Percentiles rank a stretch among this genome's conserved stretches.
These are phyloP conservation scores for Mycena venus DNA, from an alignment of 768 basidiomycete species.

Conservation along the genomic window DNA sequence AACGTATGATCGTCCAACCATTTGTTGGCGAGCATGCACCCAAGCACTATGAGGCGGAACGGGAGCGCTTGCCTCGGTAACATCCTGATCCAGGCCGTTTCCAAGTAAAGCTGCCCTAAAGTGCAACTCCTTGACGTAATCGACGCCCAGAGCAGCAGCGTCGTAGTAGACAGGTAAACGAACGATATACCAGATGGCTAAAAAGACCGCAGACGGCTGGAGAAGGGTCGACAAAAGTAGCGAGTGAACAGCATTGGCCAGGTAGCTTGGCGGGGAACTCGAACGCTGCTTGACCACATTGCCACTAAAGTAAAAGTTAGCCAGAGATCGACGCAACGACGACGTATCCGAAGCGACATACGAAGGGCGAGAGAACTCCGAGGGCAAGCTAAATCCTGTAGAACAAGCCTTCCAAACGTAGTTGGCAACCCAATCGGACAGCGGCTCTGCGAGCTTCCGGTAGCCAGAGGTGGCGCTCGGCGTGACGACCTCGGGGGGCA, in stretches of 20 bases:
- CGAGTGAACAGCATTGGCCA: constrained; percentile 76
- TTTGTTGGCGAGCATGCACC: constrained; percentile 90
- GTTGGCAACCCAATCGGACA: constrained; percentile 83
- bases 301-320: constrained; percentile 39
- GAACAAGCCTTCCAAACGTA: constrained; percentile 90
- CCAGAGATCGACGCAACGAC: background rate
- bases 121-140: constrained; percentile 68
- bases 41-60: constrained; percentile 82
- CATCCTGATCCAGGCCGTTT: constrained; percentile 64
- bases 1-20: constrained; percentile 93
- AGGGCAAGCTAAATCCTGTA: constrained; percentile 73
- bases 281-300: constrained; percentile 56
- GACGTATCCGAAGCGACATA: constrained; percentile 47
- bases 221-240: constrained; percentile 83
- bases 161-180: constrained; percentile 80
- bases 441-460: constrained; percentile 80
- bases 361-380: constrained; percentile 66
- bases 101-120: constrained; percentile 78
- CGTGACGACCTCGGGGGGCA: constrained; percentile 58
- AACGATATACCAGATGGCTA: constrained; percentile 87
- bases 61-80: constrained; percentile 71
- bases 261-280: constrained; percentile 61
- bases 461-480: constrained; percentile 69
- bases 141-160: constrained; percentile 61
- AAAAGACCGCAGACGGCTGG: constrained; percentile 84